These are phyloP conservation scores for Kwoniella mangroviensis DNA, from an alignment of 768 basidiomycete species.

Conservation along the genomic window DNA sequence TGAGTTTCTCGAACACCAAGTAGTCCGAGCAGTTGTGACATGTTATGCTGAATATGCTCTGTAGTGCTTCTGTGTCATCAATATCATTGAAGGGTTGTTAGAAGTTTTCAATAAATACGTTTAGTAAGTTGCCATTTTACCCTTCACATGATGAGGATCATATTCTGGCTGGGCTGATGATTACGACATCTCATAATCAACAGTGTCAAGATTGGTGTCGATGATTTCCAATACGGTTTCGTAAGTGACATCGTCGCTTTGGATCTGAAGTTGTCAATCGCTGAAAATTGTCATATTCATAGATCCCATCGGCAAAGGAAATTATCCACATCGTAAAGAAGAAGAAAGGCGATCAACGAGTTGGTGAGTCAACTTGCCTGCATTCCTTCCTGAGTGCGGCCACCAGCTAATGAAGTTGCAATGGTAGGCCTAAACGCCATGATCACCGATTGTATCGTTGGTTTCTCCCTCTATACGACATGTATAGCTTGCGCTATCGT, in stretches of 20 bases:
- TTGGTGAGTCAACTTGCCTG: slow-evolving; percentile 5
- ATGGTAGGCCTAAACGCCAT: slow-evolving; percentile 5
- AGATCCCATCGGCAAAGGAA: slow-evolving; percentile 7
- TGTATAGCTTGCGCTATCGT: slow-evolving; percentile 14
- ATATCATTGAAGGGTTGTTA: slow-evolving; percentile 3
- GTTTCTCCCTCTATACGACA: background rate
- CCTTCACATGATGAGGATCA: too few relatives aligned
- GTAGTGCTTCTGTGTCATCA: slow-evolving; percentile 12
- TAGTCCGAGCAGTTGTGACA: background rate
- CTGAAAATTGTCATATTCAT: too few relatives aligned
- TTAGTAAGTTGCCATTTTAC: background rate
- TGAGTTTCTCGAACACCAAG: background rate
- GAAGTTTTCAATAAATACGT: slow-evolving; percentile 23
- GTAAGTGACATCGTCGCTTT: too few relatives aligned
- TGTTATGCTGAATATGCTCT: background rate
- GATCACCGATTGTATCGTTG: slow-evolving; percentile 10
- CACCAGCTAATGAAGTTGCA: background rate
- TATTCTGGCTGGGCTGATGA: too few relatives aligned
- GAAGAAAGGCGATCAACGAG: slow-evolving; percentile 4
- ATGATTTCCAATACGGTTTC: background rate
- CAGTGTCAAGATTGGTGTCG: slow-evolving; percentile 3
- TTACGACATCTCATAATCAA: too few relatives aligned
- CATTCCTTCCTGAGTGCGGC: too few relatives aligned
- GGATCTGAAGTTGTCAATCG: too few relatives aligned
- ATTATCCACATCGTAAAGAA: background rate